Evolutionary conservation across 257 asterid genomes (phyloP).

Genomic region (Solanum lignicaule): DNA sequence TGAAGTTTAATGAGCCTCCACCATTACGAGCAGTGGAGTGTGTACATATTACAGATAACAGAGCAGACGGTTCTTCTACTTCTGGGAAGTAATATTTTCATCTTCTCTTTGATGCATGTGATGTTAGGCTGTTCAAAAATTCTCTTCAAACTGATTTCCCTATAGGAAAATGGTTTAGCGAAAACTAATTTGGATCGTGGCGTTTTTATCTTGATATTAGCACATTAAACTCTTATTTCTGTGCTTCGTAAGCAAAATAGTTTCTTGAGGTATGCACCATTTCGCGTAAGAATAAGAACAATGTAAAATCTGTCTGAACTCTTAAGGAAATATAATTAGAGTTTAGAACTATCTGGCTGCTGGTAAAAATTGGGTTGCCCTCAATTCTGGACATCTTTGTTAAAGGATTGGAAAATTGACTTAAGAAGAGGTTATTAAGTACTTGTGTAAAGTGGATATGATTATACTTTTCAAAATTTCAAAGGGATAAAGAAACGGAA

Average conservation of each 20-base stretch:
- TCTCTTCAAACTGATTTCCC: not conserved
- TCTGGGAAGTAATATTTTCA: not conserved
- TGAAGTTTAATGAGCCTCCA: conserved; percentile 74
- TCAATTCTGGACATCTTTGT: not conserved
- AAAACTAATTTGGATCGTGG: not conserved
- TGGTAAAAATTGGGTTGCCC: not conserved
- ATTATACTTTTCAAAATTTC: not conserved
- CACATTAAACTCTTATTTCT: not conserved
- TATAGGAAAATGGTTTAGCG: not conserved
- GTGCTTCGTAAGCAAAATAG: not conserved
- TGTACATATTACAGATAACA: conserved; percentile 10
- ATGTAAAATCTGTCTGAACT: not conserved
- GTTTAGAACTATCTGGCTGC: not conserved
- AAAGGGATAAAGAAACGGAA: not conserved
- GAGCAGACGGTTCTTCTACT: conserved; percentile 3
- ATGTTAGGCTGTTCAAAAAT: not conserved
- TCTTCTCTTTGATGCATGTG: not conserved
- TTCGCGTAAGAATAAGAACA: not conserved
- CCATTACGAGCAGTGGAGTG: conserved; percentile 29
- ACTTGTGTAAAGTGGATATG: not conserved
- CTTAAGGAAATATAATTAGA: not conserved
- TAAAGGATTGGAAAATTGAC: not conserved
- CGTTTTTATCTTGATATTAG: not conserved
- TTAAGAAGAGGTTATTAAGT: not conserved
- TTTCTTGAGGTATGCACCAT: not conserved